phyloP scores from a whole-genome alignment of 2,329 filamentous ascomycete species.

The Fusarium austroafricanum region DNA sequence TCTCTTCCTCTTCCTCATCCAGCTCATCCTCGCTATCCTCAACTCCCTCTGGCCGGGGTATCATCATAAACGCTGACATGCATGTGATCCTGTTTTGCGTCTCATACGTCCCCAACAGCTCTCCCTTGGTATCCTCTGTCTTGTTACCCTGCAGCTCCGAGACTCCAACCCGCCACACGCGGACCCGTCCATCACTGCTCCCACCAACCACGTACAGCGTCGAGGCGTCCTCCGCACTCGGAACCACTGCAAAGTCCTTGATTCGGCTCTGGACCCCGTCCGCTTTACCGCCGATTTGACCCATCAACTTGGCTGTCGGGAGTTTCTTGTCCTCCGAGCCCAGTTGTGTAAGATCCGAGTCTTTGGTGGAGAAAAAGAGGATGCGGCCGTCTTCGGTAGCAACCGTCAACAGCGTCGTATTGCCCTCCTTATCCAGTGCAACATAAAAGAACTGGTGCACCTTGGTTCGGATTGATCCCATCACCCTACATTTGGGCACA shows the following conservation, averaged over 20 bases:
- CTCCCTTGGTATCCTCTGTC: slow-evolving; percentile 44
- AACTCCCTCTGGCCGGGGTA: slow-evolving; percentile 70
- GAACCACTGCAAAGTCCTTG: slow-evolving; percentile 85
- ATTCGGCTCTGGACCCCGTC: slow-evolving; percentile 77
- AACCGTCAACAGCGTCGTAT: slow-evolving; percentile 71
- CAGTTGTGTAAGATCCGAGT: slow-evolving; percentile 56
- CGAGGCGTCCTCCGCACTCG: slow-evolving; percentile 53
- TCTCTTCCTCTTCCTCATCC: slow-evolving; percentile 57
- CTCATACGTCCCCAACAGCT: slow-evolving; percentile 80
- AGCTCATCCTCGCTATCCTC: slow-evolving; percentile 69
- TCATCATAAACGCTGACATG: slow-evolving; percentile 86
- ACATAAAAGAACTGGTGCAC: slow-evolving; percentile 86
- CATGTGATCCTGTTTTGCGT: slow-evolving; percentile 93
- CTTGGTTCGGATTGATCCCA: slow-evolving; percentile 78
- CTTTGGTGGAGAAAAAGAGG: slow-evolving; percentile 80
- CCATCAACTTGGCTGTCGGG: slow-evolving; percentile 73
- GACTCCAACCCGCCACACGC: slow-evolving; percentile 75
- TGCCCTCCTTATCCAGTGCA: slow-evolving; percentile 57
- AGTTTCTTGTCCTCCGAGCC: slow-evolving; percentile 52
- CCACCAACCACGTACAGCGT: slow-evolving; percentile 73
- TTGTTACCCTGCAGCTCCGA: slow-evolving; percentile 54
- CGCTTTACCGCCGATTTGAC: slow-evolving; percentile 81
- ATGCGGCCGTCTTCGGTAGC: slow-evolving; percentile 93
- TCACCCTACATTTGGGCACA: slow-evolving; percentile 78
- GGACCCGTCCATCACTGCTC: slow-evolving; percentile 87